Base-by-base conservation (phyloP, 306 rosid species). In the Rubus idaeus region DNA sequence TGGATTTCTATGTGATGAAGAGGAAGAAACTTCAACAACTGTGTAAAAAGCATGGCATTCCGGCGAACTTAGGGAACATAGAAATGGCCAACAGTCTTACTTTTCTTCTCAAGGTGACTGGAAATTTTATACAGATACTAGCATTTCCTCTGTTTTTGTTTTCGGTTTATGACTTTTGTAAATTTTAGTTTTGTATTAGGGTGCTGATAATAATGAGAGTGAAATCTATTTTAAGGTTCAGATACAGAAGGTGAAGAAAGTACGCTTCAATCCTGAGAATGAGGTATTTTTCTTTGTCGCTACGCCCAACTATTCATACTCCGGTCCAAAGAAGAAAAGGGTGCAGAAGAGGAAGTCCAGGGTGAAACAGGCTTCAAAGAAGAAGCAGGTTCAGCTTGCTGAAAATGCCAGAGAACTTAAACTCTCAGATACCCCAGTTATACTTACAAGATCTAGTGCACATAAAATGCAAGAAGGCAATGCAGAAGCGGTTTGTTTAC, bases 11-110 rank as follows among this genome's bases (percentile, higher is more conserved):
- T 12, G 70, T 47, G 50, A 85, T 80, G 91, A 87, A 78, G 84
- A 85, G 91, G 86, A 80, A 83, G 79, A 63, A 39, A 47, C 81
- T 87, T 10, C 87, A 85, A 77, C 20, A 79, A 10, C 70, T 87
- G 4, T 80, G 91, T 75, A 87, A 83, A 85, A 75, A 81, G 58
- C 87, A 83, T 77, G 84, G 84, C 40, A 83, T 87, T 39, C 86
- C 86, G 20, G 91, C 89, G 10, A 87, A 87, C 66, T 70, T 87
- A 67, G 61, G 55, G 69, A 87, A 83, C 21, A 26, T 6, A 1
- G 87, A 83, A 65, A 85, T 85, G 89, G 89, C 91, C 4, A 20
- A 65, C 10, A 75, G 75, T 46, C 91, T 87, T 44, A 65, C 74
- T 60, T 37, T 78, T 41, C 45, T 85, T 69, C 51, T 83, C 68